phyloP scores from a whole-genome alignment of 2,329 filamentous ascomycete genomes.

The Diaporthe aspalathi region DNA sequence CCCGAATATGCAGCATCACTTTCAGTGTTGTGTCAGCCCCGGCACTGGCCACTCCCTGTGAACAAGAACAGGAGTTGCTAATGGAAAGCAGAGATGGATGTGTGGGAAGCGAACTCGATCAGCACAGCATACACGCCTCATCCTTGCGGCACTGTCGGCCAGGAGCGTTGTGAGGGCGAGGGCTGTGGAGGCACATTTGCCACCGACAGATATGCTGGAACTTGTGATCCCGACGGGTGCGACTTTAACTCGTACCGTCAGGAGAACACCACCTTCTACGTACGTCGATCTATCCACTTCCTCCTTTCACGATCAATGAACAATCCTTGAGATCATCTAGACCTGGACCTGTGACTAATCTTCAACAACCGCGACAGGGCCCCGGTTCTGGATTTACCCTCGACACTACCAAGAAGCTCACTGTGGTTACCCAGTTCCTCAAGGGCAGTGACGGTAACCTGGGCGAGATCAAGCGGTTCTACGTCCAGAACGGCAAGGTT shows the following conservation, averaged over 20 bases:
- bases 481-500: constrained; percentile 68
- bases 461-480: constrained; percentile 66
- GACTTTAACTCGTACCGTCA: constrained; percentile 75
- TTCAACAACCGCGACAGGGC: neutral
- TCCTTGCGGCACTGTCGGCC: constrained; percentile 61
- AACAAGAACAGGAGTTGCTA: too few species aligned
- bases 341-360: neutral
- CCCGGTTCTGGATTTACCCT: constrained; percentile 64
- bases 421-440: constrained; percentile 72
- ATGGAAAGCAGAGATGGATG: too few species aligned
- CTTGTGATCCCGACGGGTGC: constrained; percentile 75
- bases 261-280: constrained; percentile 69
- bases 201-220: constrained; percentile 63
- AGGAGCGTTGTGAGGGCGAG: constrained; percentile 54
- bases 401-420: constrained; percentile 68
- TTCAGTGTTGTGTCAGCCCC: too few species aligned
- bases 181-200: constrained; percentile 62
- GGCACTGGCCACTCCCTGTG: too few species aligned
- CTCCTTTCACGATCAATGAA: too few species aligned
- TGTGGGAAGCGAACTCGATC: constrained; percentile 72
- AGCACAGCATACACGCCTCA: constrained; percentile 70
- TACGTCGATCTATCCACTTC: neutral
- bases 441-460: constrained; percentile 47
- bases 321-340: too few species aligned
- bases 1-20: too few species aligned